These are phyloP conservation scores for Helenozyma rhizophorensis DNA, from an alignment of 805 yeast species.

Conservation along the genomic window DNA sequence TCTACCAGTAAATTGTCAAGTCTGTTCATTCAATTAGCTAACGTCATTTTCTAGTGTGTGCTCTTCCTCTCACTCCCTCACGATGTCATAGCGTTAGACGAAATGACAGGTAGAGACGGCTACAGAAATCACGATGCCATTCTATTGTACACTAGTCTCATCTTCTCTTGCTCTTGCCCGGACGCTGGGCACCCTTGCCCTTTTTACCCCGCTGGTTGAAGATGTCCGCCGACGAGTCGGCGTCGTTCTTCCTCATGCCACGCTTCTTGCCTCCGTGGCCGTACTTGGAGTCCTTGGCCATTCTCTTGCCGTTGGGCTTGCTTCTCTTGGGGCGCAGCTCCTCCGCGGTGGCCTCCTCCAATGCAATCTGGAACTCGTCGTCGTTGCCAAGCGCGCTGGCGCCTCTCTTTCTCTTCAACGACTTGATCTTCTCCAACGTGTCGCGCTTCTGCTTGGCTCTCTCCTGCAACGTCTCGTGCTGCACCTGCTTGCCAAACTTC, in stretches of 20 bases:
- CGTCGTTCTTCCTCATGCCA: slow-evolving; percentile 66
- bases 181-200: slow-evolving; percentile 29
- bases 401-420: slow-evolving; percentile 85
- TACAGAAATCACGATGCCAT: too few relatives aligned
- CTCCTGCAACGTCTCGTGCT: slow-evolving; percentile 86
- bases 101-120: too few relatives aligned
- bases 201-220: slow-evolving; percentile 14
- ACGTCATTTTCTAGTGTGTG: too few relatives aligned
- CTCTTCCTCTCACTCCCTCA: too few relatives aligned
- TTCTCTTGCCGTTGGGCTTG: slow-evolving; percentile 60
- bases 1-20: too few relatives aligned
- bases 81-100: too few relatives aligned
- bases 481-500: slow-evolving; percentile 97
- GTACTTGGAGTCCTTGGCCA: slow-evolving; percentile 67
- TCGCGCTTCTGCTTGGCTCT: slow-evolving; percentile 92
- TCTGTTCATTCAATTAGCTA: too few relatives aligned
- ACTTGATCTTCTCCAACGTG: slow-evolving; percentile 82
- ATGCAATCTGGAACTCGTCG: slow-evolving; percentile 79
- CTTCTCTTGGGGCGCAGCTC: slow-evolving; percentile 45
- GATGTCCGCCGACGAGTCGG: slow-evolving; percentile 65
- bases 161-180: slow-evolving; percentile 39
- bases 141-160: slow-evolving; percentile 8
- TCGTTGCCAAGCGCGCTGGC: slow-evolving; percentile 66
- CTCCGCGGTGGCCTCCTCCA: slow-evolving; percentile 83
- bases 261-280: slow-evolving; percentile 80